Conservation (phyloP, 305 asterid species). For the Caryopteris hybrid region DNA sequence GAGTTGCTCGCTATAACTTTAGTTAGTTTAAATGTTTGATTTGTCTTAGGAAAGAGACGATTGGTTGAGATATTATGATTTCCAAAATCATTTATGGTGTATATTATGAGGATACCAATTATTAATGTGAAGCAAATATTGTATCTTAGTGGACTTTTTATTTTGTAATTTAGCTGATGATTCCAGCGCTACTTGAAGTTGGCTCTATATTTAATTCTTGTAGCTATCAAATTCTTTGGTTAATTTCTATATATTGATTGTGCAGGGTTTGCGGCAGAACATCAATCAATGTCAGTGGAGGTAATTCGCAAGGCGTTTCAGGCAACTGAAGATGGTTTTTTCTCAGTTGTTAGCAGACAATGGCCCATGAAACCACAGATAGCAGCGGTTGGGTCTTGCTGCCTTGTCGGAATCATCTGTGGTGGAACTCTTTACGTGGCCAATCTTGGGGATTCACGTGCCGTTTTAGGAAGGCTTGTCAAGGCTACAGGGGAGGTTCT, state of each 20-base stretch:
- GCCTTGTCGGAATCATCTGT: constrained; percentile 85
- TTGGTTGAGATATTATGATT: constrained; percentile 8
- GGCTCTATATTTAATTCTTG: background rate
- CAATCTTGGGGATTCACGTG: constrained; percentile 89
- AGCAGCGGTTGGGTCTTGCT: constrained; percentile 96
- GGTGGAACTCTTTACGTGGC: constrained; percentile 73
- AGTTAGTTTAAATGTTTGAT: constrained; percentile 1
- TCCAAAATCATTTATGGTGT: background rate
- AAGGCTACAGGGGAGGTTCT: constrained; percentile 91
- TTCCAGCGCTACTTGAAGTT: background rate
- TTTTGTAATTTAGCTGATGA: background rate
- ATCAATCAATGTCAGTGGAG: constrained; percentile 75
- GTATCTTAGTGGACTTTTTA: background rate
- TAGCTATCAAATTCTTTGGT: background rate
- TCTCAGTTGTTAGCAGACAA: constrained; percentile 66
- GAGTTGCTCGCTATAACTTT: background rate
- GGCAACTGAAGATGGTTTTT: constrained; percentile 90
- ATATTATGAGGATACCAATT: background rate
- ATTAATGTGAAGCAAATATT: background rate
- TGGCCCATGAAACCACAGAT: constrained; percentile 83
- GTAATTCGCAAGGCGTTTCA: constrained; percentile 83
- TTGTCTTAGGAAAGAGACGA: background rate
- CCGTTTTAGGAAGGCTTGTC: constrained; percentile 84
- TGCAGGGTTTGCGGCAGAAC: constrained; percentile 78
- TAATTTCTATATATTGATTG: background rate